Evolutionary conservation across 257 asterid genomes (phyloP).

Genomic region (Salvia splendens): DNA sequence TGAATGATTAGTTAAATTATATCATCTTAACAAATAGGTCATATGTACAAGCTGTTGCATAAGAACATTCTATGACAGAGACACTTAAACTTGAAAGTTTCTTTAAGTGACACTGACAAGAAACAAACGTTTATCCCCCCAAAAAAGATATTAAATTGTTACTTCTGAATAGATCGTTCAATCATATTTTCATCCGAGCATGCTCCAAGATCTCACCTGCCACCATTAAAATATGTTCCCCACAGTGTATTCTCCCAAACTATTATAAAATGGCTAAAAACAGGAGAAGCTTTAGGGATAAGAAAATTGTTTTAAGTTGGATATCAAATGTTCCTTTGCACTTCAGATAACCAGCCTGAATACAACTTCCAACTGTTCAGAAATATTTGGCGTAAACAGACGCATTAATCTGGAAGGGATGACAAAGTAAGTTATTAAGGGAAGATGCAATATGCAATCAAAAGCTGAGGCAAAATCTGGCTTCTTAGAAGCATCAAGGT

Average conservation of each 20-base stretch:
- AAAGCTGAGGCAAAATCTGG: conserved; percentile 10
- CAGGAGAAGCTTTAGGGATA: not conserved
- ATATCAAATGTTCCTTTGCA: conserved; percentile 10
- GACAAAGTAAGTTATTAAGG: not conserved
- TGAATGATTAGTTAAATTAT: not conserved
- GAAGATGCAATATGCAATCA: conserved; percentile 4
- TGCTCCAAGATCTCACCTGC: not conserved
- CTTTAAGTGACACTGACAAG: not conserved
- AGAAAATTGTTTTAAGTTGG: conserved; percentile 12
- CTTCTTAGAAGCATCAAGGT: conserved; percentile 13
- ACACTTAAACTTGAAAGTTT: conserved; percentile 1
- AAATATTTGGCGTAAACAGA: conserved; percentile 16
- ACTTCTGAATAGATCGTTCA: conserved; percentile 16
- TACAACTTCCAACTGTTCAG: conserved; percentile 7
- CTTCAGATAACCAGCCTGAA: conserved; percentile 13
- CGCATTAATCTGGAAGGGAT: conserved; percentile 20
- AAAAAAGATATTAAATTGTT: not conserved
- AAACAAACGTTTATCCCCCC: not conserved
- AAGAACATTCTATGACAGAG: not conserved
- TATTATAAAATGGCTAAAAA: not conserved
- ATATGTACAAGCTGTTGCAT: not conserved
- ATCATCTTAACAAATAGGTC: not conserved
- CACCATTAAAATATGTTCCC: conserved; percentile 3
- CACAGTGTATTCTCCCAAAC: not conserved
- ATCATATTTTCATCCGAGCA: conserved; percentile 10